Base-by-base conservation (phyloP, 2,329 filamentous ascomycete genomes). In the Hypoxylon sp. region DNA sequence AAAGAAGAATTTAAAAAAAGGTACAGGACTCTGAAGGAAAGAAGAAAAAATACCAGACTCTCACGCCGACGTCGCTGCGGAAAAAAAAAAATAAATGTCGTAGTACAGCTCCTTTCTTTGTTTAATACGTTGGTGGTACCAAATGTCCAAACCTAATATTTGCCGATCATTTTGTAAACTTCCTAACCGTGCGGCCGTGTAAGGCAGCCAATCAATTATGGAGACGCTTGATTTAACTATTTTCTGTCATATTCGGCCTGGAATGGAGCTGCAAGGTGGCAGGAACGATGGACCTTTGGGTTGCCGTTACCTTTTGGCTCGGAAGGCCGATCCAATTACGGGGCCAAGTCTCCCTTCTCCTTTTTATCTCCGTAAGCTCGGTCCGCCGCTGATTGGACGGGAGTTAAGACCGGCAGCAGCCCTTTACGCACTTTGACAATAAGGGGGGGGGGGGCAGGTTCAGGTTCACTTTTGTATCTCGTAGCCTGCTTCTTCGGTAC, bases 31-130 rank as follows among this genome's bases (percentile, higher is more conserved):
- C 10, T 14, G 29, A 60, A 60, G 44, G 47, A 24, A 59, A 60
- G 47, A 29, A 48, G 47, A 51, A 9, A 42, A 29, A 37, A 47
- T 22, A 1, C 3, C 31, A 17, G 24, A 1, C 9, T 13, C 37
- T 48, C 14, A 3, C 35, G 22, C 37, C 57, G 57, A 60, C 22
- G 47, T 60, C 47, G 57, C 55, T 31, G 24, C n/a, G 51, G 50
- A 42, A 17, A 55, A 42, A 17, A 53, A 46, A 48, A 37, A 29
- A 55, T 50, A 24, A 14, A 48, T 37, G 59, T 55, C 46, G 60
- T 63, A 3, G 44, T 57, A 51, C 60, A 51, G 2, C 11, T 19
- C 39, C n/a, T 39, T 39, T 22, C 14, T 17, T 17, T 44, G 39
- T 22, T 44, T 44, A n/a, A 29, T 29, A 26, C 17, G 26, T 50